Evolutionary conservation across 768 basidiomycete species (phyloP), one percentile per base, ranked within the genome.

Genomic region (Tricholoma sp.): DNA sequence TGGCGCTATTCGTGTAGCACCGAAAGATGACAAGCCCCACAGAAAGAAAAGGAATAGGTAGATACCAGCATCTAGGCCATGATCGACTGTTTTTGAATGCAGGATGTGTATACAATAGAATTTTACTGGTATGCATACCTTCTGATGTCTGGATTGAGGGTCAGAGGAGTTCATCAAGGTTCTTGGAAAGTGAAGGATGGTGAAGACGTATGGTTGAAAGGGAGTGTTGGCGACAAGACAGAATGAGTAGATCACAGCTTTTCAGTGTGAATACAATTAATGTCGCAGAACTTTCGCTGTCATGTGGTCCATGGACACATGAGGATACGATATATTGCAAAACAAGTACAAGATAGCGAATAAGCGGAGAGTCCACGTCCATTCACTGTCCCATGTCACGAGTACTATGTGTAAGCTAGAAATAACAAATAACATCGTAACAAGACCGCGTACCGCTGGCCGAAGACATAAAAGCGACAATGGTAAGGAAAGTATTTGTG

Each of bases 1-100:
- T 45, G 81, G 79, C 24, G 86, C 86, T 22, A 86, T 89, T 54
- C 75, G 76, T 47, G 71, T 73, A 18, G 86, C 80, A 5, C 85
- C 85, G 10, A 75, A 75, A 47, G 75, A 73, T 18, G 80, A 81
- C 47, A 73, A 71, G 50, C 59, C 65, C 31, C 62, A 59, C 16
- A 71, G 64, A 56, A 77, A 77, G 58, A 60, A 55, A 24, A 47
- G n/a, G 22, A 22, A 27, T 27, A 12, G 5, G 14, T 47, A 46
- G 45, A 24, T 46, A 18, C 18, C 18, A 43, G 0, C 10, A 37
- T 39, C 37, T 39, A 27, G 24, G 24, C 5, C 24, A 27, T 27
- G 5, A 2, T 5, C 24, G 24, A 5, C 24, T 27, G n/a, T 39
- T n/a, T 37, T 12, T 14, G 12, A 32, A 8, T 32, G 2, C 1